phyloP scores from a whole-genome alignment of 2,329 filamentous ascomycete genomes.

The Hypocreales sp. region DNA sequence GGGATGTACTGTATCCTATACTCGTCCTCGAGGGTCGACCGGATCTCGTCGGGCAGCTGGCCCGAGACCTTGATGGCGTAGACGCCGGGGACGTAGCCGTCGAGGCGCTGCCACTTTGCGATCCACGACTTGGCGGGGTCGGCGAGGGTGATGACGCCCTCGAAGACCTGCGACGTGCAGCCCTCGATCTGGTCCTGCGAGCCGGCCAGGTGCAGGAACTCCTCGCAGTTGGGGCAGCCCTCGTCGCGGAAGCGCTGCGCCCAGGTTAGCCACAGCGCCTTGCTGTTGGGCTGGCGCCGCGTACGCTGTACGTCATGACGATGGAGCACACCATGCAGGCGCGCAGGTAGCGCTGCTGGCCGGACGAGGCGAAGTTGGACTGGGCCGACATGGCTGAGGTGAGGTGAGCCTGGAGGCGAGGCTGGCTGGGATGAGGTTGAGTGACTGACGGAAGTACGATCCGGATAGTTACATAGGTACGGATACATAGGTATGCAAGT shows the following conservation, averaged over 20 bases:
- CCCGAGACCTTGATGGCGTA: constrained; percentile 95
- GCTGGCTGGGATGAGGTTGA: neutral
- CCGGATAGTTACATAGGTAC: constrained; percentile 4
- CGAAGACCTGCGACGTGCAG: constrained; percentile 92
- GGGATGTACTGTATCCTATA: constrained; percentile 50
- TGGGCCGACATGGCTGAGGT: no score
- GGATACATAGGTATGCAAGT: neutral
- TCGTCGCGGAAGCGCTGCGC: constrained; percentile 64
- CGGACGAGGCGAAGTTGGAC: constrained; percentile 51
- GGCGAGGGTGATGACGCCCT: constrained; percentile 74
- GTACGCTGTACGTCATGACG: constrained; percentile 65
- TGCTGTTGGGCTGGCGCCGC: no score
- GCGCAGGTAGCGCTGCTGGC: constrained; percentile 72
- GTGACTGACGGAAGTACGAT: no score
- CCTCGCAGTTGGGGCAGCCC: constrained; percentile 95
- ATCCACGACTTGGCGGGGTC: constrained; percentile 85
- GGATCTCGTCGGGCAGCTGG: constrained; percentile 51
- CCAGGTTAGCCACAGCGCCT: neutral
- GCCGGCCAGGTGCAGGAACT: constrained; percentile 69
- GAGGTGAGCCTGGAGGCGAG: no score
- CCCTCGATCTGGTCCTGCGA: constrained; percentile 71
- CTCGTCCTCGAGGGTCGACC: constrained; percentile 45
- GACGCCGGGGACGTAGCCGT: constrained; percentile 73
- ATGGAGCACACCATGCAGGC: constrained; percentile 99
- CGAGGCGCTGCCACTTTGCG: constrained; percentile 87